phyloP scores from a whole-genome alignment of 139 green algal species.

The Limnomonas spitsbergensis region DNA sequence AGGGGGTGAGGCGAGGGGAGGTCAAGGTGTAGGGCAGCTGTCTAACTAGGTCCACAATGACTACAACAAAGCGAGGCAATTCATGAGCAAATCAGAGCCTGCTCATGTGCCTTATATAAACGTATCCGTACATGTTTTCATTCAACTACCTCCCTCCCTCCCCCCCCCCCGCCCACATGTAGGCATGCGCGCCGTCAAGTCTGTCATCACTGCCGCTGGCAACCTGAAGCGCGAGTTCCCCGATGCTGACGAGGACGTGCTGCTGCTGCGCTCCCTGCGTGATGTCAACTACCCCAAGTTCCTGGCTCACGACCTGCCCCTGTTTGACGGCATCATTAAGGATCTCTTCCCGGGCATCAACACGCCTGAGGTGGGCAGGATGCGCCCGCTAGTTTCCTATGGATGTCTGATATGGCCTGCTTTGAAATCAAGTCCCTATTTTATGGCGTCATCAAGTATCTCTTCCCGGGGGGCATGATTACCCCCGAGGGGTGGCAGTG shows the following conservation, averaged over 20 bases:
- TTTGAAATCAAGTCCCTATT: conserved; percentile 71
- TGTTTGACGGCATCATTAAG: conserved; percentile 26
- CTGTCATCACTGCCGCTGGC: conserved; percentile 64
- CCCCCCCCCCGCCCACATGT: background rate
- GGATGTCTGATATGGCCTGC: conserved; percentile 63
- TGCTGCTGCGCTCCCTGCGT: conserved; percentile 75
- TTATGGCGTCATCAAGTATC: too few relatives aligned
- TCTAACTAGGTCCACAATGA: too few relatives aligned
- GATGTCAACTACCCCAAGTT: conserved; percentile 83
- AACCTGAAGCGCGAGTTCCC: conserved; percentile 58
- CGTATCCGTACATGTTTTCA: background rate
- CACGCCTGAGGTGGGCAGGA: conserved; percentile 55
- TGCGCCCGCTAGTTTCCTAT: conserved; percentile 45
- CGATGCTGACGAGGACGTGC: conserved; percentile 65
- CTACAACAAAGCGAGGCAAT: too few relatives aligned
- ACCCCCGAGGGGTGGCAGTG: too few relatives aligned
- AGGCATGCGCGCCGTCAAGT: conserved; percentile 76
- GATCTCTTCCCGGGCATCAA: conserved; percentile 69
- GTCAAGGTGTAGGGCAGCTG: too few relatives aligned
- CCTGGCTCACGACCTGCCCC: conserved; percentile 33
- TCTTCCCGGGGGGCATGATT: conserved; percentile 62
- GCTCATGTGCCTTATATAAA: too few relatives aligned
- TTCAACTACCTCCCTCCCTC: background rate
- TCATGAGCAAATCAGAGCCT: too few relatives aligned
- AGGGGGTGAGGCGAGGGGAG: too few relatives aligned